phyloP scores from a whole-genome alignment of 352 stramenopile genomes.

The Phytophthora pluvialis region DNA sequence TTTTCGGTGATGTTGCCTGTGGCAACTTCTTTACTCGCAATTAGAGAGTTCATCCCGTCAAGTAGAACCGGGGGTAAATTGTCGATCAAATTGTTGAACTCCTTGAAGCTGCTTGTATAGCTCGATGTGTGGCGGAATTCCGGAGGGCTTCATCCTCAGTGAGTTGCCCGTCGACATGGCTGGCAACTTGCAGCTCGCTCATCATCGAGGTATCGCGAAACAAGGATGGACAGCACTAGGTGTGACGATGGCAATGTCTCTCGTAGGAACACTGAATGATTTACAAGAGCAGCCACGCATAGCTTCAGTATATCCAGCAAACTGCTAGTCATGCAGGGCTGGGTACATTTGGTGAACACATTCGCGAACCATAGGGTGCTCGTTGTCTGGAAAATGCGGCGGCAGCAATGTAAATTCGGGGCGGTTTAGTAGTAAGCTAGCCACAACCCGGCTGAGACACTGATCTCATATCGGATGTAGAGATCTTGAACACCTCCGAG shows the following conservation, averaged over 20 bases:
- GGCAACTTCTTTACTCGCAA: constrained; percentile 4
- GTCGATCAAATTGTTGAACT: constrained; percentile 10
- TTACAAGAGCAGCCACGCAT: constrained; percentile 7
- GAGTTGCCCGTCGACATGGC: background rate
- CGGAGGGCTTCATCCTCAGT: constrained; percentile 7
- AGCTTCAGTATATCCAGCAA: constrained; percentile 8
- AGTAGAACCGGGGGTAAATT: constrained; percentile 17
- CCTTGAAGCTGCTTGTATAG: constrained; percentile 14
- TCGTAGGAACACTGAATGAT: background rate
- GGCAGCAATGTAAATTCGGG: background rate
- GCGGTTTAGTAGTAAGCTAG: too few relatives aligned
- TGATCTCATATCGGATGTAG: too few relatives aligned
- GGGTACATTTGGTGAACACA: background rate
- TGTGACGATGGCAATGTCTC: constrained; percentile 6
- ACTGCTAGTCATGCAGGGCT: background rate
- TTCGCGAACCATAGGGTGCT: background rate
- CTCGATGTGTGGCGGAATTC: constrained; percentile 7
- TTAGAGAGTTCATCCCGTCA: constrained; percentile 1
- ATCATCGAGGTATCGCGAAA: constrained; percentile 4
- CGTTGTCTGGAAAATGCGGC: background rate
- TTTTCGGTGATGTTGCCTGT: constrained; percentile 16
- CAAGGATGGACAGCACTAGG: background rate
- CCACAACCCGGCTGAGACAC: too few relatives aligned
- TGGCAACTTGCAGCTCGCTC: background rate
- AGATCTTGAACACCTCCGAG: too few relatives aligned